A percentile compares a stretch with the other conserved stretches of the same genome.
Evolutionary conservation across 2,329 filamentous ascomycete species (phyloP).

Genomic region (Cladosporium sp.): DNA sequence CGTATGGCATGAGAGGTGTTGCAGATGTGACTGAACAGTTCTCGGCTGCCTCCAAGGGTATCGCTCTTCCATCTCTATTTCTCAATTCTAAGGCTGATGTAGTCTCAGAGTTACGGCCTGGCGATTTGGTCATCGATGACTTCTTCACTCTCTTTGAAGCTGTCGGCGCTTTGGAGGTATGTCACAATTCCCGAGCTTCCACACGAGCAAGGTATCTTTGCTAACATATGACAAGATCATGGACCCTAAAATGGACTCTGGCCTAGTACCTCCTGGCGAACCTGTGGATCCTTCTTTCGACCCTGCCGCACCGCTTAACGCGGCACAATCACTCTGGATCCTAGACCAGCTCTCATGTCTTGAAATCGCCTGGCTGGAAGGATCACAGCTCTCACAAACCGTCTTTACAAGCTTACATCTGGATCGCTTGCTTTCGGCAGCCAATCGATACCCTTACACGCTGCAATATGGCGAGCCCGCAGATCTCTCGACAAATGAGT

Average conservation of each 20-base stretch:
- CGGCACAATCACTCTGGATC: constrained; percentile 76
- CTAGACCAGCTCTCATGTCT: constrained; percentile 89
- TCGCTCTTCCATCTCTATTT: not conserved
- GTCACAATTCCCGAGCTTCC: not conserved
- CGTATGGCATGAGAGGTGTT: constrained; percentile 11
- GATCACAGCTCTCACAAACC: constrained; percentile 92
- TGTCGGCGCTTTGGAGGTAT: constrained; percentile 72
- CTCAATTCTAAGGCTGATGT: not conserved
- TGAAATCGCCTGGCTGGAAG: constrained; percentile 96
- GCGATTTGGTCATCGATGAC: constrained; percentile 88
- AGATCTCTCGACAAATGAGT: constrained; percentile 5
- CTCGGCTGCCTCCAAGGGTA: constrained; percentile 22
- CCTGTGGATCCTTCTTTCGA: constrained; percentile 64
- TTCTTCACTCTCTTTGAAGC: constrained; percentile 91
- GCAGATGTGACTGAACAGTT: constrained; percentile 33
- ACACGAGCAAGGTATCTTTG: not conserved
- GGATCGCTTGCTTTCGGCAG: constrained; percentile 70
- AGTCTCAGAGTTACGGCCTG: constrained; percentile 53
- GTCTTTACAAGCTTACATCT: constrained; percentile 89
- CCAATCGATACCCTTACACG: constrained; percentile 34
- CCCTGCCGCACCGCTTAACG: constrained; percentile 15
- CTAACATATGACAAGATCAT: constrained; percentile 63
- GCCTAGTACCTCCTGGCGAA: constrained; percentile 70
- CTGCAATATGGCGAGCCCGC: constrained; percentile 48
- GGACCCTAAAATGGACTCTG: constrained; percentile 98